A percentile compares a stretch with the other conserved stretches of the same genome.
phyloP scores from a whole-genome alignment of 192 early-diverging fungal genomes.

The Gryganskiella cystojenkinii region DNA sequence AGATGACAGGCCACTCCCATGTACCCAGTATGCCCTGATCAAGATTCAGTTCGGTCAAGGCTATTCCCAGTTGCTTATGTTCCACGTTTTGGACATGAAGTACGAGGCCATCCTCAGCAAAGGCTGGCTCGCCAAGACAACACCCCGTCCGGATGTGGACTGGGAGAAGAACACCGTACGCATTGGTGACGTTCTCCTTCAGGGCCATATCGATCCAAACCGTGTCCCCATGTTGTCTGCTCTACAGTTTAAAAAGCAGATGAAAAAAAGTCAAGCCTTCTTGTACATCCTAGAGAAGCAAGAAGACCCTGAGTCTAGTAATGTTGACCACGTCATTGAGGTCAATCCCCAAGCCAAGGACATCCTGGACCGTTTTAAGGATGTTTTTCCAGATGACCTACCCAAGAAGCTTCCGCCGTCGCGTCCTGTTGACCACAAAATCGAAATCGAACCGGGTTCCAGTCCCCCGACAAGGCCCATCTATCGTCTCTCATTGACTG shows the following conservation, averaged over 20 bases:
- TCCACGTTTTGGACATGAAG: conserved; percentile 9
- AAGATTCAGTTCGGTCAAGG: too few species aligned
- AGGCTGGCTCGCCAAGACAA: background rate
- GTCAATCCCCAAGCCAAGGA: conserved; percentile 5
- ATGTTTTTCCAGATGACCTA: conserved; percentile 3
- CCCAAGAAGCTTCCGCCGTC: background rate
- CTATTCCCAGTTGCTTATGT: too few species aligned
- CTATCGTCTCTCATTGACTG: background rate
- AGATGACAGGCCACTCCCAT: too few species aligned
- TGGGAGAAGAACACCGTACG: background rate
- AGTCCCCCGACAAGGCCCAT: background rate
- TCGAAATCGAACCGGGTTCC: conserved; percentile 3
- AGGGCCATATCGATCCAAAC: conserved; percentile 2
- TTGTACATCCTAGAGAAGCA: too few species aligned
- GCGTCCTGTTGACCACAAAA: conserved; percentile 1
- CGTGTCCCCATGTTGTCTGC: too few species aligned
- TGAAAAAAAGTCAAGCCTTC: too few species aligned
- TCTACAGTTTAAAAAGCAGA: conserved; percentile 3
- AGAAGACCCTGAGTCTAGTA: too few species aligned
- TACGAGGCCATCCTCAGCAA: conserved; percentile 6
- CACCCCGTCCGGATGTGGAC: background rate
- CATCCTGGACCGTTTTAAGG: background rate
- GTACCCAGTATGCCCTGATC: too few species aligned
- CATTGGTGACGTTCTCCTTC: background rate
- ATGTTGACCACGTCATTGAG: too few species aligned